Conservation (phyloP, 805 yeast genomes). For the Metschnikowia corniflorae region DNA sequence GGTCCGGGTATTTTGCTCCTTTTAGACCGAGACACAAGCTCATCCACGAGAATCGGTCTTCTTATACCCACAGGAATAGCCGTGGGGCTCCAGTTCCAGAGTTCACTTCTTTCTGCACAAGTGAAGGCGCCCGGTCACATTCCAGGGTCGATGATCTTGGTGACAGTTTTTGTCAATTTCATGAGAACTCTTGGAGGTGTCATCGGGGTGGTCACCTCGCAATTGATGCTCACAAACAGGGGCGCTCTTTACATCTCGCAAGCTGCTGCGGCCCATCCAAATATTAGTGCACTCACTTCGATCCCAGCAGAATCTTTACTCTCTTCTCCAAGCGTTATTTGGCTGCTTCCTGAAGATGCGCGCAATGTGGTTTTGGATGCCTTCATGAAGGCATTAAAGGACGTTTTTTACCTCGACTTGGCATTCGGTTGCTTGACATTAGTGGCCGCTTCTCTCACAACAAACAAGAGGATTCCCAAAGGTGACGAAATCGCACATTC, state of each 20-base stretch:
- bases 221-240: conserved; percentile 23
- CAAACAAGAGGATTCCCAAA: conserved; percentile 15
- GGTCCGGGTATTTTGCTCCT: conserved; percentile 35
- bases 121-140: conserved; percentile 33
- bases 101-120: conserved; percentile 34
- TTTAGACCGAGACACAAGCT: conserved; percentile 22
- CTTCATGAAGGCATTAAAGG: conserved; percentile 17
- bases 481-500: conserved; percentile 11
- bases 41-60: conserved; percentile 28
- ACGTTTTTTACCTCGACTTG: conserved; percentile 17
- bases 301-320: conserved; percentile 11
- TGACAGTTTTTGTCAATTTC: conserved; percentile 34
- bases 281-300: conserved; percentile 3
- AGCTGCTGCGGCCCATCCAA: conserved; percentile 6
- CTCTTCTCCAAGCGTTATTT: conserved; percentile 27
- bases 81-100: conserved; percentile 36
- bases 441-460: conserved; percentile 13
- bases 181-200: conserved; percentile 32
- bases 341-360: conserved; percentile 22
- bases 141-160: conserved; percentile 34
- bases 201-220: conserved; percentile 30
- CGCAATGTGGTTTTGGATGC: conserved; percentile 24
- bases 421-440: conserved; percentile 15
- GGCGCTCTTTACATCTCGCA: conserved; percentile 12
- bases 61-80: conserved; percentile 33